Conservation (phyloP, 805 yeast genomes). For the Saturnispora saitoi region DNA sequence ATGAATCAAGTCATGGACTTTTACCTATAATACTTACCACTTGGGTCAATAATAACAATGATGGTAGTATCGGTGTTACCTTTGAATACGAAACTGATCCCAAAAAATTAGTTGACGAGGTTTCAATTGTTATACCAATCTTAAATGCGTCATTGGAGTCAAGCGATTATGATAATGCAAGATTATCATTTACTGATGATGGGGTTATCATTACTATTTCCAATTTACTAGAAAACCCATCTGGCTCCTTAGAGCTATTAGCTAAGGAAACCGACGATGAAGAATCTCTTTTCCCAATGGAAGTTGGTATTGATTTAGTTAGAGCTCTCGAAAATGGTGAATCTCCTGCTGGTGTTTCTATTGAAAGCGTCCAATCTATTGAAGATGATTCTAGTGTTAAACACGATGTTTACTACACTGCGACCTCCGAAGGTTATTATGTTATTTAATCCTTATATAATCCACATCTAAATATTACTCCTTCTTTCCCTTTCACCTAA, state of each 20-base stretch:
- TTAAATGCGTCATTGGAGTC: slow-evolving; percentile 45
- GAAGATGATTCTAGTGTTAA: slow-evolving; percentile 43
- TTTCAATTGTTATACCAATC: slow-evolving; percentile 56
- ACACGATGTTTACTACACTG: slow-evolving; percentile 54
- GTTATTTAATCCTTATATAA: slow-evolving; percentile 30
- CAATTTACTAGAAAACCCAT: slow-evolving; percentile 37
- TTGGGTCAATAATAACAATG: slow-evolving; percentile 67
- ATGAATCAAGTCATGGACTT: slow-evolving; percentile 44
- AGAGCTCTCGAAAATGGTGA: slow-evolving; percentile 18
- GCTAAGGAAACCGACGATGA: slow-evolving; percentile 63
- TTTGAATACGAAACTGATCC: slow-evolving; percentile 76
- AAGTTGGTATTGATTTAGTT: slow-evolving; percentile 49
- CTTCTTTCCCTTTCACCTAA: not conserved
- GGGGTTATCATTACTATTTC: slow-evolving; percentile 64
- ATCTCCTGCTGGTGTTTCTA: slow-evolving; percentile 51
- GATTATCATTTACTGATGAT: slow-evolving; percentile 52
- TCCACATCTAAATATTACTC: not conserved
- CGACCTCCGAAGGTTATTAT: slow-evolving; percentile 51
- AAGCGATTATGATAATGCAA: slow-evolving; percentile 46
- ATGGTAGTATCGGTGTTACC: slow-evolving; percentile 62
- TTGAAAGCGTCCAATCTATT: slow-evolving; percentile 54
- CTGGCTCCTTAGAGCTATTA: slow-evolving; percentile 73
- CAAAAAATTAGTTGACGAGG: slow-evolving; percentile 43
- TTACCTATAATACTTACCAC: slow-evolving; percentile 70
- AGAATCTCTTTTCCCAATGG: slow-evolving; percentile 84